phyloP scores from a whole-genome alignment of 2,329 filamentous ascomycete species.

The Neospermospora avenae region DNA sequence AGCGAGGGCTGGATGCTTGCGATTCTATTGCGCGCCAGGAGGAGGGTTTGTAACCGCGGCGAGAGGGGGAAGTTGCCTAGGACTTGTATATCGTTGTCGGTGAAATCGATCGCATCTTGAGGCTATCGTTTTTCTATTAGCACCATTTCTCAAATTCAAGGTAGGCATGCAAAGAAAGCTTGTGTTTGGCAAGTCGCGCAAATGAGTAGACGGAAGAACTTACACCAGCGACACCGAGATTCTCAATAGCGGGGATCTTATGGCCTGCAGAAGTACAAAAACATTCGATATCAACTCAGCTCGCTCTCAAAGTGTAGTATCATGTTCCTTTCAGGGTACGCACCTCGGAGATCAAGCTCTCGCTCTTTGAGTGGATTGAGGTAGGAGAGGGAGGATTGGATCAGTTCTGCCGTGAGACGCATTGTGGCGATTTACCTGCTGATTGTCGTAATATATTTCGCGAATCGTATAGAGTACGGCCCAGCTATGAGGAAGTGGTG shows the following conservation, averaged over 20 bases:
- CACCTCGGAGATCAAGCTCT: constrained; percentile 99
- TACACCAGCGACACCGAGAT: constrained; percentile 90
- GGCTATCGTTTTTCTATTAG: constrained; percentile 53
- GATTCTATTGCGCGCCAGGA: constrained; percentile 87
- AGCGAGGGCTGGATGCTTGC: constrained; percentile 74
- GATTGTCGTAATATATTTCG: background rate
- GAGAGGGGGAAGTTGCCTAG: constrained; percentile 92
- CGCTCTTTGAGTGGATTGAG: constrained; percentile 98
- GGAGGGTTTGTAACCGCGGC: constrained; percentile 80
- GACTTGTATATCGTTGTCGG: constrained; percentile 92
- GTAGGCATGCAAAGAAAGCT: background rate
- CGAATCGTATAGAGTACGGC: background rate
- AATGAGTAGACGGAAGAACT: constrained; percentile 38
- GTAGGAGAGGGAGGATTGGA: constrained; percentile 93
- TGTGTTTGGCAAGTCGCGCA: background rate
- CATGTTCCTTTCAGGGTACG: constrained; percentile 83
- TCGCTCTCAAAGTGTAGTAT: constrained; percentile 80
- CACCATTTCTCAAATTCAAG: background rate
- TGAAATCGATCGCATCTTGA: constrained; percentile 96
- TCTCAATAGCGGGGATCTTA: constrained; percentile 96
- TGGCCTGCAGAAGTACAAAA: constrained; percentile 69
- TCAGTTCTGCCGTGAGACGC: constrained; percentile 94
- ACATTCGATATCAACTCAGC: constrained; percentile 75
- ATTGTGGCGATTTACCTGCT: constrained; percentile 46
- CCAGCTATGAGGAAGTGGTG: background rate